Conservation (phyloP, 2,329 filamentous ascomycete species). For the Colletotrichum chlorophyti region DNA sequence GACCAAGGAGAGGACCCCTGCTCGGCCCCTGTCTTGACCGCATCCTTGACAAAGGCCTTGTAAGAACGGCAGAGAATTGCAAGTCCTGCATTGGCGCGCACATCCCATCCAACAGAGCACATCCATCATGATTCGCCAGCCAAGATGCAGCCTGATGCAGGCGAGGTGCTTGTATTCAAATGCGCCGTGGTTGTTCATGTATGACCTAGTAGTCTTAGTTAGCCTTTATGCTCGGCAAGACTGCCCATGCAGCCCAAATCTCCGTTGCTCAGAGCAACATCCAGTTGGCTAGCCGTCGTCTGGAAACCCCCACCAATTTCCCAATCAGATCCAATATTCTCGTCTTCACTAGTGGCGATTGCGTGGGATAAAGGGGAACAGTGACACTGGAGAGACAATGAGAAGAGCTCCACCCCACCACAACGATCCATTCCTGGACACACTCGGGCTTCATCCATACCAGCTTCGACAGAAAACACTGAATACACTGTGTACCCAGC, state of each 20-base stretch:
- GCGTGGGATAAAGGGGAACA: constrained; percentile 24
- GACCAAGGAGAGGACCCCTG: constrained; percentile 24
- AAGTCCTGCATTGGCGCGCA: constrained; percentile 25
- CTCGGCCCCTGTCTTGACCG: neutral
- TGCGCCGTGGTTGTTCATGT: no score
- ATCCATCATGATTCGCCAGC: neutral
- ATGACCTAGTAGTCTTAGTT: no score
- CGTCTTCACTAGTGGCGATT: constrained; percentile 25
- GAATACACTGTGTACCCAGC: neutral
- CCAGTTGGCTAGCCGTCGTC: constrained; percentile 25
- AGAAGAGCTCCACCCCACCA: neutral
- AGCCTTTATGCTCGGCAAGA: neutral
- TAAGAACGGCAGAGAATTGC: no score
- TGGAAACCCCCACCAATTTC: constrained; percentile 16
- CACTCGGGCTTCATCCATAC: no score
- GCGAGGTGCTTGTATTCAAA: no score
- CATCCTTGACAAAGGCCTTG: no score
- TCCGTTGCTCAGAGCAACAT: constrained; percentile 28
- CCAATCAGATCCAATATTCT: constrained; percentile 25
- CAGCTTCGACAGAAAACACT: no score
- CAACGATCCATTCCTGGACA: no score
- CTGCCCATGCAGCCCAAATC: neutral
- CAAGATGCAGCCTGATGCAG: neutral
- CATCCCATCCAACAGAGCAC: neutral
- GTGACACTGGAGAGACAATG: no score